phyloP scores from a whole-genome alignment of 2,329 filamentous ascomycete genomes.

The Sarocladium oryzae region DNA sequence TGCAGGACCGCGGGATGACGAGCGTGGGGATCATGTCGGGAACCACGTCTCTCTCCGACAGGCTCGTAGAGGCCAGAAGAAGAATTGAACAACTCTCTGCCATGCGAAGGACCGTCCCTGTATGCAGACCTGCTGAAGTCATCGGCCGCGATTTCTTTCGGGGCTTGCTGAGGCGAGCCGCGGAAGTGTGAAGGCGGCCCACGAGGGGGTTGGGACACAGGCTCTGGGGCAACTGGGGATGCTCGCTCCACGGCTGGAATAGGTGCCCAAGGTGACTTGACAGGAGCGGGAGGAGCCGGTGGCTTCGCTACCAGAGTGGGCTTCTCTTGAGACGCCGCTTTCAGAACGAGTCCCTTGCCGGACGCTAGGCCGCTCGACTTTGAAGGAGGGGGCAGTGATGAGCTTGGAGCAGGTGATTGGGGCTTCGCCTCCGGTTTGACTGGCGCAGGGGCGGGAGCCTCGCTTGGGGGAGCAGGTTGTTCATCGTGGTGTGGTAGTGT shows the following conservation, averaged over 20 bases:
- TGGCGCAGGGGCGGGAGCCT: constrained; percentile 20
- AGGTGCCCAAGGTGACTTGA: constrained; percentile 87
- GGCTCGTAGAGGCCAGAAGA: constrained; percentile 91
- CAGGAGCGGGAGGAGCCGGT: constrained; percentile 57
- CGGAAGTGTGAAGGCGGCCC: constrained; percentile 32
- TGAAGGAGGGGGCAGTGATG: constrained; percentile 28
- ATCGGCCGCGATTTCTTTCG: constrained; percentile 84
- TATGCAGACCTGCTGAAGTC: constrained; percentile 83
- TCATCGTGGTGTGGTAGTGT: constrained; percentile 61
- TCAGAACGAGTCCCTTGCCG: constrained; percentile 58
- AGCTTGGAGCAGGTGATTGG: constrained; percentile 34
- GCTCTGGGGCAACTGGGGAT: constrained; percentile 60
- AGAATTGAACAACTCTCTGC: constrained; percentile 87
- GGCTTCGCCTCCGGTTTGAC: constrained; percentile 32
- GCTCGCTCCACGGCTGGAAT: constrained; percentile 80
- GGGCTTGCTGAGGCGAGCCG: constrained; percentile 26
- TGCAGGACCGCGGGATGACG: constrained; percentile 76
- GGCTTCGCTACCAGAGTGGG: constrained; percentile 69
- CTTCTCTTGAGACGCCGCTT: constrained; percentile 59
- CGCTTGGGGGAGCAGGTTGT: constrained; percentile 17
- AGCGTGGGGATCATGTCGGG: constrained; percentile 59
- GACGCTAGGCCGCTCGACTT: constrained; percentile 42
- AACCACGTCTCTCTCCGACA: constrained; percentile 69
- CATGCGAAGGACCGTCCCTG: constrained; percentile 60
- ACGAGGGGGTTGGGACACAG: constrained; percentile 29